phyloP scores from a whole-genome alignment of 2,329 filamentous ascomycete species.

The Macrophomina pseudophaseolina region DNA sequence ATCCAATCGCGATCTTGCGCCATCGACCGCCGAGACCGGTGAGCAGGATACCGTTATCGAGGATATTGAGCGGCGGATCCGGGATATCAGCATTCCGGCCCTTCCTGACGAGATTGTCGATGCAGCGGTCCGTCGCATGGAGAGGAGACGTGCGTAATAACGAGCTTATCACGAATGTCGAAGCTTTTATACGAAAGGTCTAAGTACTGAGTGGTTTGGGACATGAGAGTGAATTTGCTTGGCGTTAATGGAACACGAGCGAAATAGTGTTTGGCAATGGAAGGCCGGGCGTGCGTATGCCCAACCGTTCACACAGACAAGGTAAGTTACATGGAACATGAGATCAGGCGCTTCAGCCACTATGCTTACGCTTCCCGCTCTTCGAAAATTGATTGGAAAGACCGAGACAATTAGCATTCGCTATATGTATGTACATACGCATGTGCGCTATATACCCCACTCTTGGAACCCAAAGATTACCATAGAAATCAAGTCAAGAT shows the following conservation, averaged over 20 bases:
- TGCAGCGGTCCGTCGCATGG: conserved; percentile 23
- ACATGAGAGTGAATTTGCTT: background rate
- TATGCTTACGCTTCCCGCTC: background rate
- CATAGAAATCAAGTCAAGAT: background rate
- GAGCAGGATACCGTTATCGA: conserved; percentile 27
- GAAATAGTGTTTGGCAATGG: background rate
- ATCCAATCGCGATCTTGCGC: conserved; percentile 10
- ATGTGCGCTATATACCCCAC: conserved; percentile 14
- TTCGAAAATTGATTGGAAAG: background rate
- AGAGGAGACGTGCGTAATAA: conserved; percentile 14
- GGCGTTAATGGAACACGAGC: background rate
- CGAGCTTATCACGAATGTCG: background rate
- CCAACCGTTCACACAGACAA: background rate
- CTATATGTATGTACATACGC: background rate
- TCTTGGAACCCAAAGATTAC: background rate
- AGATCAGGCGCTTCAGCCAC: background rate
- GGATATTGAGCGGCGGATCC: background rate
- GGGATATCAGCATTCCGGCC: conserved; percentile 23
- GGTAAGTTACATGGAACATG: background rate
- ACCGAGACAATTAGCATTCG: conserved; percentile 10
- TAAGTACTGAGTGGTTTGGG: background rate
- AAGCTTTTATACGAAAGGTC: background rate
- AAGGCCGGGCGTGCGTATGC: background rate
- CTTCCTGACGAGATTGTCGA: conserved; percentile 26
- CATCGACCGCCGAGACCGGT: conserved; percentile 26